Conservation (phyloP, 148 eudicot species). For the Cornus kousa region DNA sequence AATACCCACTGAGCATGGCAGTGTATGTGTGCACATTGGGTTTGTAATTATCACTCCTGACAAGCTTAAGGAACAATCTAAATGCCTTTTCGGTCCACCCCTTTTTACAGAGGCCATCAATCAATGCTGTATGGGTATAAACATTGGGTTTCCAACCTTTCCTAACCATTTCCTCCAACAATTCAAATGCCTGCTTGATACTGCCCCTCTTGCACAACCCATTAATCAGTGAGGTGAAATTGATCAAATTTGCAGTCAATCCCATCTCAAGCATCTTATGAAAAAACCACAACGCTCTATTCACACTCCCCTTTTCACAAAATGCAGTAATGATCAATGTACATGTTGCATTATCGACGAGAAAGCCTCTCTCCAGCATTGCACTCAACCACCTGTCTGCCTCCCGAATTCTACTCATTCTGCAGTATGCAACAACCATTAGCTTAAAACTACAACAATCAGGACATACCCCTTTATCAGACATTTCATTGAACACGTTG, state of each 20-base stretch:
- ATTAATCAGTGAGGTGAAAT: slow-evolving; percentile 74
- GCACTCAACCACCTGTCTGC: slow-evolving; percentile 66
- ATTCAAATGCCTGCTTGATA: slow-evolving; percentile 80
- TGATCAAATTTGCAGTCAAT: slow-evolving; percentile 67
- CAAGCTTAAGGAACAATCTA: slow-evolving; percentile 87
- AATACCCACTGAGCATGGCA: slow-evolving; percentile 84
- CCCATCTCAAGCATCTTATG: slow-evolving; percentile 70
- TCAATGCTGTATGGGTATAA: slow-evolving; percentile 78
- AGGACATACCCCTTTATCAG: slow-evolving; percentile 56
- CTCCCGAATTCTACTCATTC: slow-evolving; percentile 44
- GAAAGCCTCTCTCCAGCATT: slow-evolving; percentile 57
- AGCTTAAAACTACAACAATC: slow-evolving; percentile 54
- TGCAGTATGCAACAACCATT: slow-evolving; percentile 66
- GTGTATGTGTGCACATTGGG: slow-evolving; percentile 85
- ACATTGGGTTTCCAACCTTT: slow-evolving; percentile 92
- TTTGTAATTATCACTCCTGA: slow-evolving; percentile 81
- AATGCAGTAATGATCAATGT: slow-evolving; percentile 60
- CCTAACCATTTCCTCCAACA: slow-evolving; percentile 88
- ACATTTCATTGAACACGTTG: slow-evolving; percentile 81
- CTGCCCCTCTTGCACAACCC: slow-evolving; percentile 76
- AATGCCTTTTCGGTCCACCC: slow-evolving; percentile 99
- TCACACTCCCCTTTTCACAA: slow-evolving; percentile 48
- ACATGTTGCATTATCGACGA: slow-evolving; percentile 68
- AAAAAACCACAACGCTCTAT: slow-evolving; percentile 64
- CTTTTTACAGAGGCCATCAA: slow-evolving; percentile 87